phyloP scores from a whole-genome alignment of 495 filamentous ascomycete genomes.

The Penicillium longicatenatum region DNA sequence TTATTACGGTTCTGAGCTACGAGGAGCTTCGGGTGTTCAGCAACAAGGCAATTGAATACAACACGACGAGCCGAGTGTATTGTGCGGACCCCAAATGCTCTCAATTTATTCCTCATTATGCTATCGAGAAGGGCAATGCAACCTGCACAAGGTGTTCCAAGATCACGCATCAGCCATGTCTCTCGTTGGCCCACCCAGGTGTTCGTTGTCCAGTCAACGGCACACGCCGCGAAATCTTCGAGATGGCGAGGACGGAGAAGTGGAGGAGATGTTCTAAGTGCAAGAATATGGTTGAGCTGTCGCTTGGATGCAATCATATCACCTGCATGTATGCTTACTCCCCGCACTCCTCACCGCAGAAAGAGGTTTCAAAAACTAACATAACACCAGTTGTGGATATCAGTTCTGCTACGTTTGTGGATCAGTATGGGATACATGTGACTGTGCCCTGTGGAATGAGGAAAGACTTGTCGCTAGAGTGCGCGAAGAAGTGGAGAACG shows the following conservation, averaged over 20 bases:
- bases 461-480: not conserved
- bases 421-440: not conserved
- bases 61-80: not conserved
- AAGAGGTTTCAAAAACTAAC: not conserved
- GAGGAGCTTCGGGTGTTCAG: not conserved
- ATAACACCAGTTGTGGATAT: not conserved
- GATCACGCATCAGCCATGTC: not conserved
- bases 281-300: not conserved
- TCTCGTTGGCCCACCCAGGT: not conserved
- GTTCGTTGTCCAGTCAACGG: not conserved
- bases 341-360: not conserved
- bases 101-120: not conserved
- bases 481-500: not conserved
- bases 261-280: not conserved
- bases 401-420: conserved; percentile 6
- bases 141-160: not conserved
- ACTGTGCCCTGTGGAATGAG: not conserved
- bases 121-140: not conserved
- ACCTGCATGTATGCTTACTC: not conserved
- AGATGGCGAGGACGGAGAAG: not conserved
- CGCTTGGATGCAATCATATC: not conserved
- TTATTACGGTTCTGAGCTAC: not conserved
- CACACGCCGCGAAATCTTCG: not conserved
- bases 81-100: not conserved
- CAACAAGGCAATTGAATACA: not conserved